phyloP scores from a whole-genome alignment of 2,329 filamentous ascomycete species.

The Emmonsia crescens region DNA sequence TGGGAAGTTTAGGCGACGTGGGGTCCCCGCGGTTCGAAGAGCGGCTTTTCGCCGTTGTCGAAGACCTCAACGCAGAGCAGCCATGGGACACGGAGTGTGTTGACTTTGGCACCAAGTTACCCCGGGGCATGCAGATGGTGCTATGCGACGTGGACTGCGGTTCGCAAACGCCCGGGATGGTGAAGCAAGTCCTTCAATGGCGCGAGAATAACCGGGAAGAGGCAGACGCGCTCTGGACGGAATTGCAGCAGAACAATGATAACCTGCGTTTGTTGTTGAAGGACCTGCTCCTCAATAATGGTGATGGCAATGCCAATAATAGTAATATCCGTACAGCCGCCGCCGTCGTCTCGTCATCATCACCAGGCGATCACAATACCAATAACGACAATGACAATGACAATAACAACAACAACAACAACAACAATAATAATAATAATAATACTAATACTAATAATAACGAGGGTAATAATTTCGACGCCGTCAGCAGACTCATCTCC shows the following conservation, averaged over 20 bases:
- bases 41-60: slow-evolving; percentile 54
- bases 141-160: slow-evolving; percentile 97
- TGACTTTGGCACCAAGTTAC: slow-evolving; percentile 60
- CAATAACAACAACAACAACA: neutral
- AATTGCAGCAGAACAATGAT: slow-evolving; percentile 65
- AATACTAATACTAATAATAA: slow-evolving; percentile 31
- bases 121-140: slow-evolving; percentile 61
- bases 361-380: neutral
- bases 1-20: slow-evolving; percentile 56
- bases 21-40: slow-evolving; percentile 56
- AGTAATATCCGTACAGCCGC: neutral
- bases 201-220: slow-evolving; percentile 51
- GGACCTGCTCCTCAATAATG: slow-evolving; percentile 31
- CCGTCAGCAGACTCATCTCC: slow-evolving; percentile 43
- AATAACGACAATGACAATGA: neutral
- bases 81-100: slow-evolving; percentile 72
- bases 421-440: slow-evolving; percentile 28
- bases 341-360: neutral
- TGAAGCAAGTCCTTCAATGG: slow-evolving; percentile 83
- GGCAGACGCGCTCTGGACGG: slow-evolving; percentile 62
- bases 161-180: slow-evolving; percentile 88
- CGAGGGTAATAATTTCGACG: slow-evolving; percentile 36
- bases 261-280: slow-evolving; percentile 55
- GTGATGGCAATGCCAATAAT: neutral
- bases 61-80: slow-evolving; percentile 40